Evolutionary conservation across 371 early-diverging fungal genomes (phyloP), one percentile per base, ranked within the genome.

Genomic region (Haplosporangium sp.): DNA sequence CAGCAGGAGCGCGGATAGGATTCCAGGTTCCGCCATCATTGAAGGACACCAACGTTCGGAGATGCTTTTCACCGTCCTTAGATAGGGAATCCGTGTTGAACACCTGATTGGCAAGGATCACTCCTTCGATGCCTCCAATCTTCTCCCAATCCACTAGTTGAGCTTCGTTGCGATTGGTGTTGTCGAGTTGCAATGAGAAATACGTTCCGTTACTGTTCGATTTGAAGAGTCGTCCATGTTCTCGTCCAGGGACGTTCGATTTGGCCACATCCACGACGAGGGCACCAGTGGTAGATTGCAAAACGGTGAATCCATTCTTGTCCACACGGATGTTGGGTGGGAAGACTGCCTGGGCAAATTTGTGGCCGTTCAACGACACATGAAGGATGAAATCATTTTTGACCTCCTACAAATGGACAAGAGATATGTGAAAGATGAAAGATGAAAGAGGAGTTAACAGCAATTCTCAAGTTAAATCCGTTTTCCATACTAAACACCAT

Each of bases 121-220:
- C 89, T 21, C 98, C 97, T 41, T 90, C 87, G 8, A 98, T 85
- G 7, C 92, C 94, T n/a, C 86, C 87, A 62, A 99, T 89, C 74
- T 92, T 92, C 81, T 97, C 98, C 74, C 95, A 92, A 73, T 98
- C 99, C 16, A 98, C 98, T 50, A 84, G 71, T 11, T 95, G 95
- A 2, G 57, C 20, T 1, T 74, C 74, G 65, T 94, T 89, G 40
- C 92, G 89, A 73, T 97, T 96, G 8, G 95, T 94, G 69, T 94
- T 86, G 23, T 89, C 86, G 50, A 95, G 84, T 1, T 91, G 87
- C 42, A 90, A 69, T 56, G 89, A 87, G 80, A 90, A 97, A 63
- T 84, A 86, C 5, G 92, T 91, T 43, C 95, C 97, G 59, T 93
- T 91, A 62, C 87, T 86, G 74, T 94, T 94, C 52, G 95, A 93